Evolutionary conservation across 257 asterid genomes (phyloP).

Genomic region (Galeopsis tetrahit): DNA sequence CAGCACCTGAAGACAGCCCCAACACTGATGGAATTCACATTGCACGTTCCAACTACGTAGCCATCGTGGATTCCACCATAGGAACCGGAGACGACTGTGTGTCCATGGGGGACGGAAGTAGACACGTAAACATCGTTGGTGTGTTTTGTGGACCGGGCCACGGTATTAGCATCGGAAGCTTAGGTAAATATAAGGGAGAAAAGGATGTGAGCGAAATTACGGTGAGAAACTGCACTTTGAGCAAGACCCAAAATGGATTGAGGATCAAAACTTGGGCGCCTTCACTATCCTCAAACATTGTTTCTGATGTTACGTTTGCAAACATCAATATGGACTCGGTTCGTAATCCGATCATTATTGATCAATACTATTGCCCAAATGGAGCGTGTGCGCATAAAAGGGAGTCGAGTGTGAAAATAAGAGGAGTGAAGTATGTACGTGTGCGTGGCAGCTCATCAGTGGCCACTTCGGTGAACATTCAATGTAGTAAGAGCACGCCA

Average conservation of each 20-base stretch:
- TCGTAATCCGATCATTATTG: slow-evolving; percentile 57
- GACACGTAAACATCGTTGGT: slow-evolving; percentile 33
- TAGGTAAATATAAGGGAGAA: too few species aligned
- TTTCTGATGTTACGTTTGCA: slow-evolving; percentile 38
- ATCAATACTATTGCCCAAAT: slow-evolving; percentile 61
- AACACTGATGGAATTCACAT: slow-evolving; percentile 71
- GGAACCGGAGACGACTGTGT: slow-evolving; percentile 68
- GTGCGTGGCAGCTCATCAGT: not conserved
- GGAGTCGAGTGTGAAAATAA: too few species aligned
- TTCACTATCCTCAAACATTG: slow-evolving; percentile 28
- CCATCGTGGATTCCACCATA: slow-evolving; percentile 31
- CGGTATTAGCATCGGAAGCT: too few species aligned
- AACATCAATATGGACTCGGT: slow-evolving; percentile 41
- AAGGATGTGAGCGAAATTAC: too few species aligned
- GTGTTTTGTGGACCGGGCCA: slow-evolving; percentile 72
- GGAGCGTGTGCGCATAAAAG: not conserved
- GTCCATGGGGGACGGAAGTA: slow-evolving; percentile 48
- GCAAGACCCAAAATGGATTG: too few species aligned
- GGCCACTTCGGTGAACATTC: not conserved
- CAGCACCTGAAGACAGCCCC: slow-evolving; percentile 61
- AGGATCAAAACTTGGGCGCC: slow-evolving; percentile 42
- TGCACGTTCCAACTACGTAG: slow-evolving; percentile 38
- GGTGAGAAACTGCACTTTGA: too few species aligned
- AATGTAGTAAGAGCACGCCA: not conserved
- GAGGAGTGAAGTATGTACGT: not conserved